A percentile compares a stretch with the other conserved stretches of the same genome.
phyloP scores from a whole-genome alignment of 805 yeast species.

The Henningerozyma blattae region DNA sequence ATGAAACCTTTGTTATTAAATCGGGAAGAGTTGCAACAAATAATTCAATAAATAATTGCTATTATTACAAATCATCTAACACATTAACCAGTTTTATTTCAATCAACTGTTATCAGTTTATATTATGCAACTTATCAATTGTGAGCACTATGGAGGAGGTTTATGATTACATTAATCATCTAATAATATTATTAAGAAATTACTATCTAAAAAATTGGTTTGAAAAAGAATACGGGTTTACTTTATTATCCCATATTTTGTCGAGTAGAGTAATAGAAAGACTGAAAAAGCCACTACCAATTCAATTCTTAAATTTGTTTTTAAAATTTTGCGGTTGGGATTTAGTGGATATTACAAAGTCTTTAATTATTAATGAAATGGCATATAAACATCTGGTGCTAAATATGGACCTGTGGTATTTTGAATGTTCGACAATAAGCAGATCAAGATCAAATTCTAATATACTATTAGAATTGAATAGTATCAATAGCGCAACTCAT shows the following conservation, averaged over 20 bases:
- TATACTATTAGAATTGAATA: too few relatives aligned
- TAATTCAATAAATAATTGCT: slow-evolving; percentile 8
- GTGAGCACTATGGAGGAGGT: slow-evolving; percentile 5
- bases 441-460: not conserved
- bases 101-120: slow-evolving; percentile 7
- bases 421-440: slow-evolving; percentile 2
- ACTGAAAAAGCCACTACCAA: slow-evolving; percentile 17
- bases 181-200: slow-evolving; percentile 10
- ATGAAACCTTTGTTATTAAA: too few relatives aligned
- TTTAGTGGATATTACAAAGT: slow-evolving; percentile 36
- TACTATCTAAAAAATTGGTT: slow-evolving; percentile 9
- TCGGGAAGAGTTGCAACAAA: not conserved
- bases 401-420: slow-evolving; percentile 52
- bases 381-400: slow-evolving; percentile 49
- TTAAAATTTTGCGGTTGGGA: slow-evolving; percentile 47
- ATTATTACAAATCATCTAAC: slow-evolving; percentile 9
- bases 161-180: slow-evolving; percentile 9
- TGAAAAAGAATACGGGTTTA: slow-evolving; percentile 12
- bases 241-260: slow-evolving; percentile 12
- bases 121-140: slow-evolving; percentile 8
- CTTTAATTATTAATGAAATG: slow-evolving; percentile 41
- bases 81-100: slow-evolving; percentile 11
- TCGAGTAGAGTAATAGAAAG: slow-evolving; percentile 7
- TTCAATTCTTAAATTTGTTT: slow-evolving; percentile 38
- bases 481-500: too few relatives aligned